phyloP scores from a whole-genome alignment of 306 rosid species.

The Bauhinia variegata region DNA sequence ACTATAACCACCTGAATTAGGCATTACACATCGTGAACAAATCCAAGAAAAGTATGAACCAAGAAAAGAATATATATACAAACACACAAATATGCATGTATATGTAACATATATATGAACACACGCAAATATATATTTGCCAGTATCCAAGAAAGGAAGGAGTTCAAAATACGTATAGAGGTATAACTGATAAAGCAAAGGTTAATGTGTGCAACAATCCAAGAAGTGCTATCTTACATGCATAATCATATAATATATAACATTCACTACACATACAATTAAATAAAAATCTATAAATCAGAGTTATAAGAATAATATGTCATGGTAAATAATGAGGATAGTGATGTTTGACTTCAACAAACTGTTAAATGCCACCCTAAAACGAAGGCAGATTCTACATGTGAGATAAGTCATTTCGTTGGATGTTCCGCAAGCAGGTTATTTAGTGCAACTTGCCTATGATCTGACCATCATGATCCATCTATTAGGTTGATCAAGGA shows the following conservation, averaged over 20 bases:
- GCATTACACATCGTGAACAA: constrained; percentile 24
- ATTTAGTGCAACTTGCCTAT: constrained; percentile 11
- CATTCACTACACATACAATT: background rate
- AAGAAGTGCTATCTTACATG: constrained; percentile 4
- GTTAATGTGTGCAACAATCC: constrained; percentile 19
- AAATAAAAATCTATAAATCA: background rate
- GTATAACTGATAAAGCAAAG: background rate
- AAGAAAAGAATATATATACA: no score
- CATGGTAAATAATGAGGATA: constrained; percentile 15
- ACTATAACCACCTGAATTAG: constrained; percentile 80
- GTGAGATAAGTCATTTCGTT: background rate
- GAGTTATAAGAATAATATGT: background rate
- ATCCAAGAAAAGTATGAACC: background rate
- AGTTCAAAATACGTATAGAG: background rate
- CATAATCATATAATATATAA: constrained; percentile 7
- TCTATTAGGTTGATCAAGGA: constrained; percentile 23
- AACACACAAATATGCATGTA: no score
- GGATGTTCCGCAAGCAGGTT: constrained; percentile 20
- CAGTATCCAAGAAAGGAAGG: background rate
- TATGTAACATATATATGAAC: no score
- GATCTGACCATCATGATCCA: constrained; percentile 3
- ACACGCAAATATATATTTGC: no score
- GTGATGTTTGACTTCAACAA: constrained; percentile 14
- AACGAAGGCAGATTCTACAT: constrained; percentile 10
- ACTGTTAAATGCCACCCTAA: constrained; percentile 14